phyloP scores from a whole-genome alignment of 345 rosid species.

The Eucalyptus erythrocorys region DNA sequence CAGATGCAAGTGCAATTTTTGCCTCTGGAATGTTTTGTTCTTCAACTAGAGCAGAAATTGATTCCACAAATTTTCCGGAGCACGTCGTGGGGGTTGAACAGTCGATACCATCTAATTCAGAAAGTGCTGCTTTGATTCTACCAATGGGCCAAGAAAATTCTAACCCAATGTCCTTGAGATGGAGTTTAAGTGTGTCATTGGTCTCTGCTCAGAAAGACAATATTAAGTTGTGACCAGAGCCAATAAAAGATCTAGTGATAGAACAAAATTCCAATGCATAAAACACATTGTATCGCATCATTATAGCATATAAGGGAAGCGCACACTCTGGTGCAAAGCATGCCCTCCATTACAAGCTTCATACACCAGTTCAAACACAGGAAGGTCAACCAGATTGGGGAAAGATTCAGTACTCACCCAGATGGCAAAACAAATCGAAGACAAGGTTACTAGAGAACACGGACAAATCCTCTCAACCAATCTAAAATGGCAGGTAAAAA shows the following conservation, averaged over 20 bases:
- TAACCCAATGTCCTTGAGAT: conserved; percentile 45
- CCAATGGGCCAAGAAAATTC: conserved; percentile 73
- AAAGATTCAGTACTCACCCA: not conserved
- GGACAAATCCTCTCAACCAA: not conserved
- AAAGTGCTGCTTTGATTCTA: conserved; percentile 44
- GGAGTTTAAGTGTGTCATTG: conserved; percentile 42
- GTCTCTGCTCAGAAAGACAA: conserved; percentile 16
- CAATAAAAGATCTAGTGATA: not conserved
- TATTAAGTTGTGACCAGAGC: not conserved
- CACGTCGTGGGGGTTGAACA: conserved; percentile 46
- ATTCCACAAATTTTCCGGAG: conserved; percentile 29
- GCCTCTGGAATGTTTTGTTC: conserved; percentile 70
- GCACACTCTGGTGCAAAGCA: not conserved
- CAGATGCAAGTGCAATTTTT: conserved; percentile 54
- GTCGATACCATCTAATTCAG: conserved; percentile 27
- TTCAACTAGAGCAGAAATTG: conserved; percentile 44
- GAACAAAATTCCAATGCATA: not conserved
- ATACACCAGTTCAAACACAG: not conserved
- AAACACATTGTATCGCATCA: not conserved
- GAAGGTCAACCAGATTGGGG: not conserved
- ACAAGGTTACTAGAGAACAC: not conserved
- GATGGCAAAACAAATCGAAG: not conserved
- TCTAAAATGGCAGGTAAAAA: not conserved
- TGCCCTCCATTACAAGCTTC: not conserved
- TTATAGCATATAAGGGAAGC: not conserved